These are phyloP conservation scores for Sonneratia caseolaris DNA, from an alignment of 345 rosid species.

Conservation along the genomic window DNA sequence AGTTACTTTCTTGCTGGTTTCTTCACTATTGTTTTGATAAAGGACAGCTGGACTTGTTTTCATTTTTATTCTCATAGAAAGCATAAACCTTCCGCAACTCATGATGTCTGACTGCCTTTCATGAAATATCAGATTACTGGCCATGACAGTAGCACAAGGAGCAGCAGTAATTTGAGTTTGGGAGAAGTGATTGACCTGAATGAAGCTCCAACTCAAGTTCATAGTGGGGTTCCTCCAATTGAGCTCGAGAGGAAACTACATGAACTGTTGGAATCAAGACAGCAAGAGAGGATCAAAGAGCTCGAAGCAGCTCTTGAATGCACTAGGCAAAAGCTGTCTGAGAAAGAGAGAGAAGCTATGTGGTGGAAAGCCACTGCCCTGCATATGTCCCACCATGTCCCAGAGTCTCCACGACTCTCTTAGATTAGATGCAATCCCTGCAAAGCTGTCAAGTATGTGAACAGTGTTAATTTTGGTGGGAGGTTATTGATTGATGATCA, in stretches of 20 bases:
- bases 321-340: slow-evolving; percentile 30
- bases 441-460: not conserved
- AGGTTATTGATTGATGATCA: not conserved
- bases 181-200: slow-evolving; percentile 30
- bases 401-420: not conserved
- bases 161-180: slow-evolving; percentile 13
- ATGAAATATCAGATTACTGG: not conserved
- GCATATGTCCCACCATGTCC: slow-evolving; percentile 28
- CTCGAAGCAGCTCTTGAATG: slow-evolving; percentile 43
- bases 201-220: slow-evolving; percentile 9
- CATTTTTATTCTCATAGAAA: not conserved
- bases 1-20: not conserved
- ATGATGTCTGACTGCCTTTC: not conserved
- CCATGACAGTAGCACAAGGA: not conserved
- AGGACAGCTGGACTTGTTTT: not conserved
- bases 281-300: slow-evolving; percentile 56
- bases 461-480: no score
- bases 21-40: not conserved
- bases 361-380: slow-evolving; percentile 78
- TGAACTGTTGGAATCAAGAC: slow-evolving; percentile 54
- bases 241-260: slow-evolving; percentile 64
- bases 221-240: slow-evolving; percentile 45
- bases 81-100: not conserved
- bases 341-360: slow-evolving; percentile 54
- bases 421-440: not conserved